Evolutionary conservation across 2,329 filamentous ascomycete genomes (phyloP).

Genomic region (Furcasterigmium furcatum): DNA sequence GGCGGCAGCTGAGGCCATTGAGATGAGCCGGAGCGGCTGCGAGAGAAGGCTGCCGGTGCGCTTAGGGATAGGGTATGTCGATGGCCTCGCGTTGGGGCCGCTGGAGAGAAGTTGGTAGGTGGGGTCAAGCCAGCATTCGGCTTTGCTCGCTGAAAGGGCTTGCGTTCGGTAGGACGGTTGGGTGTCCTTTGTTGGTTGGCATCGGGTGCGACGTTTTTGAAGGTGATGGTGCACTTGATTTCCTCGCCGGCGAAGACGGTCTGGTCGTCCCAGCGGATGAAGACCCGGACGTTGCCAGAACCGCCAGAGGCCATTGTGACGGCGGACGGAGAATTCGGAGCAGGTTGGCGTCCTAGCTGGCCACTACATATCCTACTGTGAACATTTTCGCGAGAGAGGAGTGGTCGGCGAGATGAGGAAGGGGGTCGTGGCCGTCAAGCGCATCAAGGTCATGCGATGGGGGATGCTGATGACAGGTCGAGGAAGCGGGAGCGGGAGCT

Average conservation of each 20-base stretch:
- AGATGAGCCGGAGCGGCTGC: constrained; percentile 41
- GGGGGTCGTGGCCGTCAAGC: constrained; percentile 9
- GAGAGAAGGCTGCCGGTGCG: constrained; percentile 41
- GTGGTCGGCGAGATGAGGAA: constrained; percentile 7
- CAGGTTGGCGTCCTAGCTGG: constrained; percentile 4
- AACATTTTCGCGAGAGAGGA: constrained; percentile 8
- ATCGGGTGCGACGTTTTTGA: constrained; percentile 73
- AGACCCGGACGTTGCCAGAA: constrained; percentile 80
- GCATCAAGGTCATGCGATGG: constrained; percentile 8
- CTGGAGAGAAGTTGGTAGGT: constrained; percentile 29
- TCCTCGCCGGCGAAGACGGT: constrained; percentile 96
- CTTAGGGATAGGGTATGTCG: constrained; percentile 65
- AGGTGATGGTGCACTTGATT: constrained; percentile 92
- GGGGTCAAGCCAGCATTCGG: constrained; percentile 41
- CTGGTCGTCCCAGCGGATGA: constrained; percentile 90
- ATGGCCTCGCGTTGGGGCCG: constrained; percentile 51
- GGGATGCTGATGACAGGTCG: neutral
- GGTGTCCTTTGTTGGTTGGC: constrained; percentile 25
- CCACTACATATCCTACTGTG: constrained; percentile 10
- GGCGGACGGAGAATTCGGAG: constrained; percentile 1
- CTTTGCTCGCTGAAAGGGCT: constrained; percentile 41
- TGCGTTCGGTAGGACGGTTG: constrained; percentile 21
- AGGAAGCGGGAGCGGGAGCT: too few species aligned
- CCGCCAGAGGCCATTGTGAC: constrained; percentile 46
- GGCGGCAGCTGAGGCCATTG: constrained; percentile 39